phyloP scores from a whole-genome alignment of 2,329 filamentous ascomycete genomes.

The Sporothrix sp. region DNA sequence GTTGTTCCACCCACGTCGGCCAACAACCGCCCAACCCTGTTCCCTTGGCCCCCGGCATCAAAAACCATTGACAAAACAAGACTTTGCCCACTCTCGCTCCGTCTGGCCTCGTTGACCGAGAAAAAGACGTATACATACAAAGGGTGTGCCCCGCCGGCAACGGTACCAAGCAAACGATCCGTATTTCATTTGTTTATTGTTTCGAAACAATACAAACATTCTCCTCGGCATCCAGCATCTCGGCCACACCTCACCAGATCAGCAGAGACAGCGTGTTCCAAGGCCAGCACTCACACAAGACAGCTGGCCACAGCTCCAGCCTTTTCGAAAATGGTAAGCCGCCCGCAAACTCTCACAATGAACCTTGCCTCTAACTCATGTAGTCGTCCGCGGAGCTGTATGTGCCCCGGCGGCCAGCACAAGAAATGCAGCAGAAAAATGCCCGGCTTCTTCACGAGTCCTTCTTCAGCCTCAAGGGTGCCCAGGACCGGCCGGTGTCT shows the following conservation, averaged over 20 bases:
- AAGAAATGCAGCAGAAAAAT: conserved; percentile 45
- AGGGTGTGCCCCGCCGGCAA: conserved; percentile 11
- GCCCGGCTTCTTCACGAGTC: conserved; percentile 37
- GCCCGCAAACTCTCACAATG: neutral
- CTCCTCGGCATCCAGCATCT: neutral
- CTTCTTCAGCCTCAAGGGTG: conserved; percentile 50
- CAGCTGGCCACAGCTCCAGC: neutral
- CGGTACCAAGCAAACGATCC: conserved; percentile 8
- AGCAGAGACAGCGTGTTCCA: neutral
- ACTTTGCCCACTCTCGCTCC: neutral
- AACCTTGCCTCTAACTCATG: conserved; percentile 3
- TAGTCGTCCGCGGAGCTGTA: conserved; percentile 15
- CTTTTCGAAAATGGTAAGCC: conserved; percentile 7
- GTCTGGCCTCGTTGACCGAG: conserved; percentile 15
- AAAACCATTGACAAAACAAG: conserved; percentile 8
- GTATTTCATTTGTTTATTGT: neutral
- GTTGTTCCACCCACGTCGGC: neutral
- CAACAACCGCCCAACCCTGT: neutral
- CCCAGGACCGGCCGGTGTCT: conserved; percentile 52
- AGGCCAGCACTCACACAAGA: neutral
- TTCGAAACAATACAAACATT: neutral
- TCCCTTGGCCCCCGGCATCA: neutral
- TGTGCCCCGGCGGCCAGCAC: conserved; percentile 27
- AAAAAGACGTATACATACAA: conserved; percentile 1
- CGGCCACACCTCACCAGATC: neutral